Conservation (phyloP, 2,329 filamentous ascomycete species). For the Alternaria rosae region DNA sequence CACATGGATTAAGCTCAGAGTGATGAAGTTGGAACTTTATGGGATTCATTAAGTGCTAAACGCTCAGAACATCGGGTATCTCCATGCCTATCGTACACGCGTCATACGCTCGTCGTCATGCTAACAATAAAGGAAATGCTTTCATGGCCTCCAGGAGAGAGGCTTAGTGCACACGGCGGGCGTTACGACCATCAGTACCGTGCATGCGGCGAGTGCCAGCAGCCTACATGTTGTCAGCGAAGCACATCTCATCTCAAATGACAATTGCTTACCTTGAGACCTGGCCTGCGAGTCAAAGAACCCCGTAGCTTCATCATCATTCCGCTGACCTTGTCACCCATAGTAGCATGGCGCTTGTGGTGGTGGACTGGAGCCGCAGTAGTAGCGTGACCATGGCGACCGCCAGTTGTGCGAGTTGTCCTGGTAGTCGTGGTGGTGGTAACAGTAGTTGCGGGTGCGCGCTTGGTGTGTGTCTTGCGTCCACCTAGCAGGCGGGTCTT, state of each 20-base stretch:
- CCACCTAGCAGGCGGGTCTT: constrained; percentile 62
- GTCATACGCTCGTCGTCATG: constrained; percentile 20
- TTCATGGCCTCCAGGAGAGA: background rate
- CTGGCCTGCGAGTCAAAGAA: constrained; percentile 71
- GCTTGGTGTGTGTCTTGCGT: constrained; percentile 47
- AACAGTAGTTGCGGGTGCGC: constrained; percentile 39
- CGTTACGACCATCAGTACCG: constrained; percentile 73
- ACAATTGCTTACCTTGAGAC: constrained; percentile 66
- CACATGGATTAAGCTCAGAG: background rate
- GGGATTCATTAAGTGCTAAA: constrained; percentile 11
- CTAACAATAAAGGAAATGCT: constrained; percentile 6
- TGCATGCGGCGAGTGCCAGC: constrained; percentile 77
- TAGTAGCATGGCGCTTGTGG: constrained; percentile 70
- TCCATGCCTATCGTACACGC: constrained; percentile 3
- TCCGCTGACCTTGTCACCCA: constrained; percentile 81
- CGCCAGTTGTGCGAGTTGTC: constrained; percentile 54
- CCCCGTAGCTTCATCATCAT: constrained; percentile 78
- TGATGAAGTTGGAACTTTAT: background rate
- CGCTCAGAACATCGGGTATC: constrained; percentile 26
- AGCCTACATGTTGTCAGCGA: constrained; percentile 57
- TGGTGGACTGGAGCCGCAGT: constrained; percentile 56
- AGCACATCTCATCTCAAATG: background rate
- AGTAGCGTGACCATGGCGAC: constrained; percentile 33
- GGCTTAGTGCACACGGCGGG: constrained; percentile 38
- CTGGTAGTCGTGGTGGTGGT: constrained; percentile 51